Evolutionary conservation across 352 stramenopile species (phyloP).

Genomic region (Phytopythium vexans): DNA sequence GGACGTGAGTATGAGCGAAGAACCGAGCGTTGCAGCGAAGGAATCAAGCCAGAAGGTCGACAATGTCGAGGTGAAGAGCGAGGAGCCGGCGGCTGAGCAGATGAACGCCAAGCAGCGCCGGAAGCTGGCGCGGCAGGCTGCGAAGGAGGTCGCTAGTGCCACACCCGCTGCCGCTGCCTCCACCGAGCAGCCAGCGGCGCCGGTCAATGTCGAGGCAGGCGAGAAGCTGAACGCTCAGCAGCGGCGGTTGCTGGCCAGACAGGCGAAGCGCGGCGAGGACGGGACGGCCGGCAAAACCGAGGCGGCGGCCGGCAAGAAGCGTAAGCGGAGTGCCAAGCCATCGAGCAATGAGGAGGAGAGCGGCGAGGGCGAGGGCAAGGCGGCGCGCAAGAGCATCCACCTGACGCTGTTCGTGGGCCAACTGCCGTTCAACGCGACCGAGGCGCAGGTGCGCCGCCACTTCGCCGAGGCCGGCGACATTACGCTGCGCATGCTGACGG

Average conservation of each 20-base stretch:
- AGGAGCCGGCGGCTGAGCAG: constrained; percentile 9
- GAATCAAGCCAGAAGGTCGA: constrained; percentile 12
- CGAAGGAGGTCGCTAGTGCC: constrained; percentile 7
- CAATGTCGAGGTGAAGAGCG: constrained; percentile 4
- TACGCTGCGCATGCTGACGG: constrained; percentile 74
- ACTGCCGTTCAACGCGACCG: constrained; percentile 72
- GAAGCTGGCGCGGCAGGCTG: constrained; percentile 40
- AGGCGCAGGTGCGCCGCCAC: constrained; percentile 59
- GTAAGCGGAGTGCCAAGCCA: constrained; percentile 33
- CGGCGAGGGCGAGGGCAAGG: constrained; percentile 13
- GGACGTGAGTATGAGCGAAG: not conserved
- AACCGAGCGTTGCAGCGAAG: constrained; percentile 11
- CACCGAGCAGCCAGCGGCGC: too few relatives aligned
- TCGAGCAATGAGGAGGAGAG: constrained; percentile 9
- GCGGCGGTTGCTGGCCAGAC: constrained; percentile 47
- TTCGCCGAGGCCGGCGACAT: constrained; percentile 77
- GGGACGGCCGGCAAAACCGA: constrained; percentile 9
- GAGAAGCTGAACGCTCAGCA: constrained; percentile 50
- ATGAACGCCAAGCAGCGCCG: constrained; percentile 58
- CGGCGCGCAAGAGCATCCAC: constrained; percentile 66
- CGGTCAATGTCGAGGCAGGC: too few relatives aligned
- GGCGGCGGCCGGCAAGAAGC: constrained; percentile 35
- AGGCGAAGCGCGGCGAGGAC: constrained; percentile 31
- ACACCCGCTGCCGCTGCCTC: too few relatives aligned
- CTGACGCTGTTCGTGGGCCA: constrained; percentile 85